Conservation (phyloP, 2,329 filamentous ascomycete genomes). For the Fusarium camptoceras region DNA sequence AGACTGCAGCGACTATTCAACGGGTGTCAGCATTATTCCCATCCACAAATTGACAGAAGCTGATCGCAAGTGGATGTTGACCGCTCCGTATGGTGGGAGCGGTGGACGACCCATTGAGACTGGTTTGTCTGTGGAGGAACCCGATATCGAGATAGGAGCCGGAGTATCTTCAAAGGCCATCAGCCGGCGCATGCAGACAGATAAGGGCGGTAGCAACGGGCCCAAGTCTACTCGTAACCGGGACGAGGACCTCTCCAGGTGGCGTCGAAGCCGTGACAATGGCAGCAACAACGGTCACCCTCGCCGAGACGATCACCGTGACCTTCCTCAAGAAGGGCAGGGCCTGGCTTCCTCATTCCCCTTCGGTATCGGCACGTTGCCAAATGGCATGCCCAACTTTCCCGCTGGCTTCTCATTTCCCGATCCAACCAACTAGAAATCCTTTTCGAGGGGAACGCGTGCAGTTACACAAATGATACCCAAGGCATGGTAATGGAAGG, state of each 20-base stretch:
- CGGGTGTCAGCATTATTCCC: constrained; percentile 91
- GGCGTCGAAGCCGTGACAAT: constrained; percentile 51
- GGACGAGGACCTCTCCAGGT: constrained; percentile 52
- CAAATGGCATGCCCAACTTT: constrained; percentile 59
- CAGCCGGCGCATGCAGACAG: constrained; percentile 75
- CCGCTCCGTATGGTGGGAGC: constrained; percentile 91
- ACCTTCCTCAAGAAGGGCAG: constrained; percentile 42
- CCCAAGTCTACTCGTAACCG: constrained; percentile 70
- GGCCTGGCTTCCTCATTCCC: constrained; percentile 49
- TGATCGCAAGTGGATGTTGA: constrained; percentile 97
- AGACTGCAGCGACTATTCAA: constrained; percentile 96
- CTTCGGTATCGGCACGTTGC: constrained; percentile 55
- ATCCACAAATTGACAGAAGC: constrained; percentile 94
- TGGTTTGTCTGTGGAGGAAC: constrained; percentile 93
- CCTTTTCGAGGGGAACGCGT: constrained; percentile 11
- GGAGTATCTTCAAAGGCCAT: constrained; percentile 95
- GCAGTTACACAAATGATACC: constrained; percentile 37
- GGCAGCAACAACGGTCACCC: constrained; percentile 41
- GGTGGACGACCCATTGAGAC: constrained; percentile 83
- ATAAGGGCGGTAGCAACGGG: constrained; percentile 73
- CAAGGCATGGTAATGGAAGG: constrained; percentile 32
- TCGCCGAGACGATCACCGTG: constrained; percentile 39
- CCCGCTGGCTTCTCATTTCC: constrained; percentile 56
- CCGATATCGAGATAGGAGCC: constrained; percentile 97
- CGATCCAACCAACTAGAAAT: constrained; percentile 46